Base-by-base conservation (phyloP, 768 basidiomycete genomes). In the Suillus fuscotomentosus region DNA sequence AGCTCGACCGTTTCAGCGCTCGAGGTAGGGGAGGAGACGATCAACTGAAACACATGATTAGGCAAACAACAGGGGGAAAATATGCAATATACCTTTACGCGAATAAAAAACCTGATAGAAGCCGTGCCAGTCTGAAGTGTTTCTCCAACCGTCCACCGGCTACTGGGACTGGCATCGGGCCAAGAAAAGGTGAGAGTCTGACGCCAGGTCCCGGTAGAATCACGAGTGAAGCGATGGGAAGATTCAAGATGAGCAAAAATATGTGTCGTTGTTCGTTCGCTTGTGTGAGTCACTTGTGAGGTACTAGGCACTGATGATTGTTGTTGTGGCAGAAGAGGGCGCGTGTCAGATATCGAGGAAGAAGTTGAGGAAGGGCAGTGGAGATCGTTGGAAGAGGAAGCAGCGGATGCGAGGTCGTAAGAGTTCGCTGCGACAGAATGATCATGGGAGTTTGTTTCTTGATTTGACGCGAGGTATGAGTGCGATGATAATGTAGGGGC, bases 111-210 rank as follows among this genome's bases (percentile, higher is more conserved):
- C 72, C 83, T 84, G 61, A 92, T 84, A 60, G 84, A 82, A 15
- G 84, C 86, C 68, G 89, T 74, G 60, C 85, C 81, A 48, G 88
- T 88, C 67, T 83, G 80, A 68, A 92, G 84, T 34, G 90, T 89
- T 79, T 93, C 91, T 13, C 92, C 92, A 63, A 90, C 83, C 10
- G 91, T 84, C 90, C 92, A 94, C 22, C 89, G 86, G 70, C 84
- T 87, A 64, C 83, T 83, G 3, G 88, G 85, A 70, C 88, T 89
- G 61, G 83, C 75, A 42, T 84, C 82, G 15, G 91, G 90, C 88
- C 91, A 91, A 68, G 88, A 87, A 48, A 92, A 75, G 9, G 87
- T 87, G 53, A 92, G 76, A 1, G 84, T 88, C 72, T 88, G 88
- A 45, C 75, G 82, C 85, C 85, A 89, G 8, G 86, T 75, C 42